Percentiles rank a stretch among this genome's conserved stretches.
phyloP scores from a whole-genome alignment of 2,329 filamentous ascomycete genomes.

The Trichoderma simmonsii region DNA sequence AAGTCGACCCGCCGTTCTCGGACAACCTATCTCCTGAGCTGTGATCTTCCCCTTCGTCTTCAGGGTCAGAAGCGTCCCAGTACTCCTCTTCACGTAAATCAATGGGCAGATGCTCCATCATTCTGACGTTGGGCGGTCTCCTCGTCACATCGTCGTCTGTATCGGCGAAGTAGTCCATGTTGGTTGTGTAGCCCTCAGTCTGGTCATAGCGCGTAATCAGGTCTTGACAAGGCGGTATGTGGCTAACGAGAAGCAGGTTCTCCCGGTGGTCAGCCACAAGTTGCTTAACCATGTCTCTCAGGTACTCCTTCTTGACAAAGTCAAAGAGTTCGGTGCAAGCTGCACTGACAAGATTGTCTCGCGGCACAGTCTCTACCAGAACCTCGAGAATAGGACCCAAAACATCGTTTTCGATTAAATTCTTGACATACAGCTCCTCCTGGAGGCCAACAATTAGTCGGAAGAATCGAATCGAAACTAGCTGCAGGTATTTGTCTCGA shows the following conservation, averaged over 20 bases:
- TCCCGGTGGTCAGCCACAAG: constrained; percentile 82
- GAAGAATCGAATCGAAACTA: constrained; percentile 92
- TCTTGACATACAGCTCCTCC: constrained; percentile 86
- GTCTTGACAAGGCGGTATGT: constrained; percentile 79
- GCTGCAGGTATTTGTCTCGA: constrained; percentile 86
- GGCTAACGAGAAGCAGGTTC: constrained; percentile 69
- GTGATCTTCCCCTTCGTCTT: constrained; percentile 62
- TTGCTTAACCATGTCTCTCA: constrained; percentile 79
- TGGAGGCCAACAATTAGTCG: constrained; percentile 79
- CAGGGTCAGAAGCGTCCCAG: constrained; percentile 85
- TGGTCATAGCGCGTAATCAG: constrained; percentile 77
- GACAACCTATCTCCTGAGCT: constrained; percentile 31
- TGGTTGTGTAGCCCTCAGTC: constrained; percentile 63
- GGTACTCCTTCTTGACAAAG: constrained; percentile 76
- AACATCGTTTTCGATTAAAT: constrained; percentile 76
- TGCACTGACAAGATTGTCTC: constrained; percentile 90
- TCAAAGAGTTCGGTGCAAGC: constrained; percentile 94
- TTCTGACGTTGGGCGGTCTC: constrained; percentile 50
- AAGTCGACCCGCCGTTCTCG: constrained; percentile 61
- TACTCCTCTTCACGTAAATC: constrained; percentile 89
- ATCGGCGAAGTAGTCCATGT: constrained; percentile 70
- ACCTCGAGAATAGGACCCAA: constrained; percentile 84
- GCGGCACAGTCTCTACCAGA: constrained; percentile 78
- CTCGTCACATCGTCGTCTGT: constrained; percentile 58
- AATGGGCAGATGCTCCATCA: constrained; percentile 67